Conservation (phyloP, 2,329 filamentous ascomycete genomes). For the Penicillium brevicompactum region DNA sequence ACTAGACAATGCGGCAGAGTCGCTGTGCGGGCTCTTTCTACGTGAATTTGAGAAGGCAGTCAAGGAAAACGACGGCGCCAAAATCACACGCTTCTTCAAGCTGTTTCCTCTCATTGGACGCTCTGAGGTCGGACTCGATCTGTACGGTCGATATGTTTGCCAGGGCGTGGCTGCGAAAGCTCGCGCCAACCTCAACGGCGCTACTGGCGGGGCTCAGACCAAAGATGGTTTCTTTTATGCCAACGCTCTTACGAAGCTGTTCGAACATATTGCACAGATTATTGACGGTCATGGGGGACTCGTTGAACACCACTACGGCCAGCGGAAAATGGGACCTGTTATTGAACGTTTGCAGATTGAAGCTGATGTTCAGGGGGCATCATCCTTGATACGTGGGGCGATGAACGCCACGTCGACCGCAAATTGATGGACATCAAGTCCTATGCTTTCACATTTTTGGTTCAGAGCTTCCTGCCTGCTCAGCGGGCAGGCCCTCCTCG, state of each 20-base stretch:
- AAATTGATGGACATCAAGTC: constrained; percentile 94
- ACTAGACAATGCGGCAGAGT: constrained; percentile 82
- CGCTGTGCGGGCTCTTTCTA: constrained; percentile 84
- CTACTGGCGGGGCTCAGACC: constrained; percentile 58
- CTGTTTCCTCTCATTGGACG: constrained; percentile 91
- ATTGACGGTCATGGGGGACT: constrained; percentile 88
- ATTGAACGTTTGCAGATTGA: constrained; percentile 92
- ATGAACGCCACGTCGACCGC: constrained; percentile 81
- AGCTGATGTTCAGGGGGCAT: constrained; percentile 94
- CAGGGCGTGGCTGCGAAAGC: constrained; percentile 88
- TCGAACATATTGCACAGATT: constrained; percentile 97
- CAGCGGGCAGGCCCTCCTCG: constrained; percentile 70
- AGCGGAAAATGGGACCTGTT: constrained; percentile 90
- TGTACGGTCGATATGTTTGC: constrained; percentile 95
- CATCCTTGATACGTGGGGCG: constrained; percentile 91
- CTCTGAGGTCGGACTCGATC: constrained; percentile 85
- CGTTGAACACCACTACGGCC: constrained; percentile 91
- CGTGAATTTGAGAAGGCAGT: constrained; percentile 94
- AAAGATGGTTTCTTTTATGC: constrained; percentile 90
- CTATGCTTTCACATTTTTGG: constrained; percentile 95
- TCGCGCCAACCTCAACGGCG: constrained; percentile 75
- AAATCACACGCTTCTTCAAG: constrained; percentile 96
- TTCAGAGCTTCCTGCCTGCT: constrained; percentile 84
- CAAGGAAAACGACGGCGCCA: constrained; percentile 79
- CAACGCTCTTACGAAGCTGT: constrained; percentile 84